Evolutionary conservation across 805 yeast genomes (phyloP).

Genomic region (Wickerhamiella occidentalis): DNA sequence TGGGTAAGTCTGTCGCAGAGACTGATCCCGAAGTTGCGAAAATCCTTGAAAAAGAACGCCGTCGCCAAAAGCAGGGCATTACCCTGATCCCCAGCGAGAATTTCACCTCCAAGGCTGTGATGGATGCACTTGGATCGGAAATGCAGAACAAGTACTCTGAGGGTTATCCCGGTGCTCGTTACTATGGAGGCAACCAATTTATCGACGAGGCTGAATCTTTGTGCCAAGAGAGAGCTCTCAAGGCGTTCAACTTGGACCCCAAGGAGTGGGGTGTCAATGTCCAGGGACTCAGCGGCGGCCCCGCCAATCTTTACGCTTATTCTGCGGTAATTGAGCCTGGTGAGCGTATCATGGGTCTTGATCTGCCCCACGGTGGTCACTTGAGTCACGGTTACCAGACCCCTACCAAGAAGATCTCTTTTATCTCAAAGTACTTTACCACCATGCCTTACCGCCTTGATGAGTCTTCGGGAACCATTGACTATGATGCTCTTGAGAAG

Average conservation of each 20-base stretch:
- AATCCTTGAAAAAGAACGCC: conserved; percentile 63
- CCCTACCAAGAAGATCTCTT: conserved; percentile 75
- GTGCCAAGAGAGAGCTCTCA: conserved; percentile 84
- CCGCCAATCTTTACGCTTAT: conserved; percentile 89
- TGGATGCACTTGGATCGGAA: conserved; percentile 88
- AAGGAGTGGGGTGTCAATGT: conserved; percentile 96
- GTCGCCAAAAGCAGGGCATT: conserved; percentile 83
- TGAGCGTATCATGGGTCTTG: conserved; percentile 94
- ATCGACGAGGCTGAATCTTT: conserved; percentile 82
- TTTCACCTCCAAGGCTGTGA: conserved; percentile 88
- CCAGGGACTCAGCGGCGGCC: conserved; percentile 90
- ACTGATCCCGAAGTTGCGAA: conserved; percentile 72
- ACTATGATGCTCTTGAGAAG: conserved; percentile 75
- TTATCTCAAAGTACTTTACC: conserved; percentile 86
- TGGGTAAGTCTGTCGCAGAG: conserved; percentile 17
- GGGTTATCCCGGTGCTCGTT: conserved; percentile 96
- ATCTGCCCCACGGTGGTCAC: conserved; percentile 97
- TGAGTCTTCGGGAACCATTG: conserved; percentile 77
- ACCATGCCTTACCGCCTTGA: conserved; percentile 95
- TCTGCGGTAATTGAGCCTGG: conserved; percentile 80
- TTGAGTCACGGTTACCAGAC: conserved; percentile 96
- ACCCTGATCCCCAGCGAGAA: conserved; percentile 92
- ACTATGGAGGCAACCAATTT: conserved; percentile 95
- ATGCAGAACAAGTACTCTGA: conserved; percentile 97
- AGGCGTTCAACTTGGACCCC: conserved; percentile 64